These are phyloP conservation scores for Brettanomyces bruxellensis DNA, from an alignment of 805 yeast species.

Conservation along the genomic window DNA sequence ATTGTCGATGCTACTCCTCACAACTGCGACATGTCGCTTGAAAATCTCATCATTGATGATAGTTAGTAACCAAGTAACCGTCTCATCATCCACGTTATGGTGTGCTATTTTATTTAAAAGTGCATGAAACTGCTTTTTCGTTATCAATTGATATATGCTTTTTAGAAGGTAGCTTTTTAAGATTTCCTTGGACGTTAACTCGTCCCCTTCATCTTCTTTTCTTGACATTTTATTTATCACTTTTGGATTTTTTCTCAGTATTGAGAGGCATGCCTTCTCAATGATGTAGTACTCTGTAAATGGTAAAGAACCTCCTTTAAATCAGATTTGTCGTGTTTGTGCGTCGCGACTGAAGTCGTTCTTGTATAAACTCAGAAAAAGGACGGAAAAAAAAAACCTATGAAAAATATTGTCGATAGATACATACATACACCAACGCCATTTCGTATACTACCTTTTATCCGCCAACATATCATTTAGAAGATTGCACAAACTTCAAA, in stretches of 20 bases:
- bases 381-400: not conserved
- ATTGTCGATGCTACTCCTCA: slow-evolving; percentile 8
- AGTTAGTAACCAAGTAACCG: slow-evolving; percentile 9
- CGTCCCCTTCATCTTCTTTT: not conserved
- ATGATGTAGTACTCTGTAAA: not conserved
- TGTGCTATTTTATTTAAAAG: slow-evolving; percentile 8
- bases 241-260: too few species aligned
- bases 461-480: too few species aligned
- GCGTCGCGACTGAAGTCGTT: too few species aligned
- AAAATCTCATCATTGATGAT: slow-evolving; percentile 11
- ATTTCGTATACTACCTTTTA: too few species aligned
- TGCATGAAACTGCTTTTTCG: slow-evolving; percentile 12
- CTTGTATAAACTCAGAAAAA: not conserved
- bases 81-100: slow-evolving; percentile 2
- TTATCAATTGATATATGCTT: slow-evolving; percentile 14
- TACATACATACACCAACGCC: too few species aligned
- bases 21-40: slow-evolving; percentile 1
- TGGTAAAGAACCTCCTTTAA: not conserved
- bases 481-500: too few species aligned
- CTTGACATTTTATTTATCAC: too few species aligned
- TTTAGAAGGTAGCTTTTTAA: slow-evolving; percentile 15
- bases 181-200: slow-evolving; percentile 14
- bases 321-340: not conserved
- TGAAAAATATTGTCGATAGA: too few species aligned
- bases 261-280: too few species aligned